Conservation (phyloP, 441 rosid species). For the Pelargonium fulgidum region DNA sequence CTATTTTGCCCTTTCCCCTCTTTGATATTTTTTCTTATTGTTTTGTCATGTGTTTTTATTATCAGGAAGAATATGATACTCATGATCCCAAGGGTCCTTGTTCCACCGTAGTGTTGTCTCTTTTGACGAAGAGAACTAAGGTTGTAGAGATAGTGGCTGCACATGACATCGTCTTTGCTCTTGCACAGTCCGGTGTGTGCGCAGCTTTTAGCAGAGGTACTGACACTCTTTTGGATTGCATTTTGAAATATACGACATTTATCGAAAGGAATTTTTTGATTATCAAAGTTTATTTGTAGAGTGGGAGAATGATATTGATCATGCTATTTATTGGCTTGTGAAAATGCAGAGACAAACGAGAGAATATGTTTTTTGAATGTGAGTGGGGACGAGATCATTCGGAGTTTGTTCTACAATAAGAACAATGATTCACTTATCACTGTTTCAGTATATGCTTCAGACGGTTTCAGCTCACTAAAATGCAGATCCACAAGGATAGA, state of each 20-base stretch:
- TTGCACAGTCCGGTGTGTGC: slow-evolving; percentile 90
- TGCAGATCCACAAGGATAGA: slow-evolving; percentile 50
- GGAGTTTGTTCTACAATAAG: slow-evolving; percentile 47
- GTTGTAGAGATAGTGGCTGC: slow-evolving; percentile 95
- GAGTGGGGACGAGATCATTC: slow-evolving; percentile 42
- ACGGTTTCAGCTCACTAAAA: slow-evolving; percentile 45
- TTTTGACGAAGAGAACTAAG: slow-evolving; percentile 81
- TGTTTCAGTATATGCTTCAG: slow-evolving; percentile 45
- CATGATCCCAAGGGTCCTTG: slow-evolving; percentile 89
- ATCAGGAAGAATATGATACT: slow-evolving; percentile 85
- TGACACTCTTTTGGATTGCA: background rate
- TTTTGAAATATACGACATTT: background rate
- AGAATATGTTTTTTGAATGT: slow-evolving; percentile 47
- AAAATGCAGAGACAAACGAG: slow-evolving; percentile 38
- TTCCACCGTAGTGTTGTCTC: slow-evolving; percentile 55
- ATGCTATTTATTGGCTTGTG: background rate
- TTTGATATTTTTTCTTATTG: background rate
- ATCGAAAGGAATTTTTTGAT: background rate
- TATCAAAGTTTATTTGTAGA: background rate
- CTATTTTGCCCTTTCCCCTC: background rate
- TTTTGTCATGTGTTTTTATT: background rate
- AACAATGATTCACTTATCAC: slow-evolving; percentile 51
- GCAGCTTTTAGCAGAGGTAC: slow-evolving; percentile 90
- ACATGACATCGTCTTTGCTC: slow-evolving; percentile 84
- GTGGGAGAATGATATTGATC: background rate